Base-by-base conservation (phyloP, 1,139 yeast species). In the Protomyces inundatus region DNA sequence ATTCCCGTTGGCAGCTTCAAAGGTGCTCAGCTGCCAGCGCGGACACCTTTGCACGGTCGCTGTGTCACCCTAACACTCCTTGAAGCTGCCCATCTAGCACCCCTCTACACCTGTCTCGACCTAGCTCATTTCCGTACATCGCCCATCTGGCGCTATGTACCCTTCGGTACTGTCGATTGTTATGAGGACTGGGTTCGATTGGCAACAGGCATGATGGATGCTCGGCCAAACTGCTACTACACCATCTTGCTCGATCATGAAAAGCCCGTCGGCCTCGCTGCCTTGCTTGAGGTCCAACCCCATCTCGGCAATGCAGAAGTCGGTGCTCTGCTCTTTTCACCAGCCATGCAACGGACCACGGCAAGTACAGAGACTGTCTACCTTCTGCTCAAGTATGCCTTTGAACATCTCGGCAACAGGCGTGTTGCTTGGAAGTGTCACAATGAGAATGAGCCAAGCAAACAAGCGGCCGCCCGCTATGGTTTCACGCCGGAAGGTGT, bases 391-490 rank as follows among this genome's bases (percentile, higher is more conserved):
- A 67, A 68, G 48, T 67, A 73, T 55, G 75, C 71, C 1, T 71
- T 74, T 57, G 73, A 71, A 2, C 7, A 42, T 6, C 67, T 73
- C 51, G 70, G 73, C 4, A 72, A 73, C 65, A 68, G 77, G 14
- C 69, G 77, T 14, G 70, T 68, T 56, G 76, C 73, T 61, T 75
- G 77, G 77, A 74, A 73, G 60, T 75, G 76, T 64, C 71, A 75
- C 65, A 65, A 67, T 32, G 67, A 71, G 33, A 74, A 75, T 54
- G 71, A 55, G 16, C 73, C 74, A 0, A 74, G 76, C 6, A 67
- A 66, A 35, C 65, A 65, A 16, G 76, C 77, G 1, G 77, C 77
- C 0, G 36, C 59, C 16, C 69, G 77, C 5, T 67, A 73, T 10
- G 77, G 77, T 4, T 75, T 73, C 60, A 65, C 65, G 30, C 69